Percentiles rank a stretch among this genome's conserved stretches.
Evolutionary conservation across 2,329 filamentous ascomycete species (phyloP).

Genomic region (Chaetomiaceae sp.): DNA sequence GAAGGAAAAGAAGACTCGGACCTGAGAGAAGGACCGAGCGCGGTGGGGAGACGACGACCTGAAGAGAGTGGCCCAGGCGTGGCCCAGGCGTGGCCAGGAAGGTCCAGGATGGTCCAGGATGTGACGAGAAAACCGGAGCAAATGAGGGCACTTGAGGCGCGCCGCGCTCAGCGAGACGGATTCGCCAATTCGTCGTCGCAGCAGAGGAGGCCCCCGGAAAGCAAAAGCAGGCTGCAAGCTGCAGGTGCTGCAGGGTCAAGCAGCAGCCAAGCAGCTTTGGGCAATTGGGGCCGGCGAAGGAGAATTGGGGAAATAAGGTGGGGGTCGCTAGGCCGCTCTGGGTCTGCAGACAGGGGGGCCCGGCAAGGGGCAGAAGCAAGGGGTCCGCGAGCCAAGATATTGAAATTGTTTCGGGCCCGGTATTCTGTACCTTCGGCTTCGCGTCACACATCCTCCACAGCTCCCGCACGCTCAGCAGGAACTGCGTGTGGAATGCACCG

Average conservation of each 20-base stretch:
- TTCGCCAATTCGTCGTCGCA: conserved; percentile 16
- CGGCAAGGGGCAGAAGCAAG: background rate
- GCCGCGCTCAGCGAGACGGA: conserved; percentile 20
- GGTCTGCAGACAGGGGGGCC: background rate
- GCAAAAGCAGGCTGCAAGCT: conserved; percentile 14
- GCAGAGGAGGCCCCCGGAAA: background rate
- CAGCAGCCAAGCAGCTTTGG: conserved; percentile 19
- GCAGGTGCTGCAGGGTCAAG: conserved; percentile 13
- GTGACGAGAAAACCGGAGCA: conserved; percentile 19
- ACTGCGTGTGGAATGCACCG: background rate
- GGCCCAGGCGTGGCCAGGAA: background rate
- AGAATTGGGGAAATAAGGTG: conserved; percentile 27
- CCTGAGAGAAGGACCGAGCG: conserved; percentile 13
- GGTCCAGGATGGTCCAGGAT: background rate
- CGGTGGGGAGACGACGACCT: background rate
- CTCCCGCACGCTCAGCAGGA: background rate
- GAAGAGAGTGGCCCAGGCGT: background rate
- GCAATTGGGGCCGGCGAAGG: conserved; percentile 19
- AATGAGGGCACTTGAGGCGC: conserved; percentile 21
- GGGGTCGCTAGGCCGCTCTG: conserved; percentile 14
- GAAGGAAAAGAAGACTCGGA: conserved; percentile 13
- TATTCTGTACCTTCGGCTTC: background rate
- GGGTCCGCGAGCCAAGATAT: conserved; percentile 6
- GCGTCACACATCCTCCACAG: background rate
- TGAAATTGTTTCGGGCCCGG: background rate